Percentiles rank a stretch among this genome's conserved stretches.
These are phyloP conservation scores for Paecilomyces niveus DNA, from an alignment of 2,329 filamentous ascomycete species.

Conservation along the genomic window DNA sequence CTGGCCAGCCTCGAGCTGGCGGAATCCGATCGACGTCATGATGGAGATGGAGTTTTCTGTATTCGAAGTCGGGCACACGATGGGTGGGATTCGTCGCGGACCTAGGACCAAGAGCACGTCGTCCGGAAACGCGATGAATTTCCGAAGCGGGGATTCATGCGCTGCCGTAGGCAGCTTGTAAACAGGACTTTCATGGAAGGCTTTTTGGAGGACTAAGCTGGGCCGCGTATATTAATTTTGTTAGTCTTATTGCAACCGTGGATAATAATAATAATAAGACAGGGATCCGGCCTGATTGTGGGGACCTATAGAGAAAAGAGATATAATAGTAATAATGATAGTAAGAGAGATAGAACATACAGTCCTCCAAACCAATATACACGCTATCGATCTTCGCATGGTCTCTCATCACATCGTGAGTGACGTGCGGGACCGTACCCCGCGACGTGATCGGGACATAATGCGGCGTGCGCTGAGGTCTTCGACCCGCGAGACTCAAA, in stretches of 20 bases:
- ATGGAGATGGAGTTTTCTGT: slow-evolving; percentile 65
- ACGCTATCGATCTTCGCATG: slow-evolving; percentile 60
- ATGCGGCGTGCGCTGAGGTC: slow-evolving; percentile 71
- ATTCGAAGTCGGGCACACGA: slow-evolving; percentile 62
- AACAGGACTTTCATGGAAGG: slow-evolving; percentile 43
- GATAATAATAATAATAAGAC: slow-evolving; percentile 2
- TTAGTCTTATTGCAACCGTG: slow-evolving; percentile 20
- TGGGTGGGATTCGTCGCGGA: slow-evolving; percentile 68
- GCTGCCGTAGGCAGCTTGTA: slow-evolving; percentile 41
- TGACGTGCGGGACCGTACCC: slow-evolving; percentile 78
- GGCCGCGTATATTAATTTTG: slow-evolving; percentile 23
- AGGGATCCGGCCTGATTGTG: neutral
- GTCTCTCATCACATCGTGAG: slow-evolving; percentile 70
- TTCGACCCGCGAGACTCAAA: slow-evolving; percentile 56
- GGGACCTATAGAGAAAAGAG: neutral
- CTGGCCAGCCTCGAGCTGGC: slow-evolving; percentile 58
- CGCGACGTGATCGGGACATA: slow-evolving; percentile 75
- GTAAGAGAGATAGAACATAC: slow-evolving; percentile 47
- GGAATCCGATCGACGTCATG: slow-evolving; percentile 81
- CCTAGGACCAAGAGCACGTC: slow-evolving; percentile 64
- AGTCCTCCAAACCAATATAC: slow-evolving; percentile 86
- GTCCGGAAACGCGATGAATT: slow-evolving; percentile 66
- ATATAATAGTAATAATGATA: neutral
- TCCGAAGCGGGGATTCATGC: slow-evolving; percentile 56
- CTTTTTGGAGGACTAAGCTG: slow-evolving; percentile 56